Conservation (phyloP, 768 basidiomycete species). For the Lactarius sp. region DNA sequence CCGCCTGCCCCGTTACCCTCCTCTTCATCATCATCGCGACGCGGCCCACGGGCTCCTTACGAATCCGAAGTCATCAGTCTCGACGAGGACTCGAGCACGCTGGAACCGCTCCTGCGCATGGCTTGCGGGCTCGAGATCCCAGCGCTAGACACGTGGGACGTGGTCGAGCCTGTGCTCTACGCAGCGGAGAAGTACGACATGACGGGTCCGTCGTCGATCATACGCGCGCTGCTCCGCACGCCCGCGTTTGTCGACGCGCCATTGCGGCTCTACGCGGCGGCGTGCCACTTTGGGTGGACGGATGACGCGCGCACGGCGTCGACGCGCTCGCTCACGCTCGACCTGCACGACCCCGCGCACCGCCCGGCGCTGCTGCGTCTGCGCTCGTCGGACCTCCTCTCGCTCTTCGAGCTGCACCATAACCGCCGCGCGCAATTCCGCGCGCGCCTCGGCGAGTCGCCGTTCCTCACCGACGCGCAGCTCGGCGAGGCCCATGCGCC, state of each 20-base stretch:
- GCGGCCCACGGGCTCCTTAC: neutral
- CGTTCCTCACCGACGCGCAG: constrained; percentile 37
- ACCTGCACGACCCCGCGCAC: constrained; percentile 45
- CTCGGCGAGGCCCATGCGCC: constrained; percentile 45
- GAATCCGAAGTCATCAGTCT: constrained; percentile 43
- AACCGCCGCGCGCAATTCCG: constrained; percentile 47
- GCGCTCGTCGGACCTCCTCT: constrained; percentile 46
- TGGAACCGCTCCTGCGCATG: constrained; percentile 57
- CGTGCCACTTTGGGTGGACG: constrained; percentile 56
- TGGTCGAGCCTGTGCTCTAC: constrained; percentile 52
- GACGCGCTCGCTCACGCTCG: constrained; percentile 47
- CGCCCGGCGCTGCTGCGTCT: constrained; percentile 45
- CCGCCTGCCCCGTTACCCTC: neutral
- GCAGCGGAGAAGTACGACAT: constrained; percentile 70
- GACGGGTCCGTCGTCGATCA: constrained; percentile 55
- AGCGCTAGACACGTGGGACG: constrained; percentile 45
- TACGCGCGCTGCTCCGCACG: constrained; percentile 53
- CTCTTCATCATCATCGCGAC: neutral
- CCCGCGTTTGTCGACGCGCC: constrained; percentile 47
- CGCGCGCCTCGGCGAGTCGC: constrained; percentile 47
- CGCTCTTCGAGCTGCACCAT: constrained; percentile 52
- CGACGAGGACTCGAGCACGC: constrained; percentile 51
- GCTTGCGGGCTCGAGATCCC: constrained; percentile 54
- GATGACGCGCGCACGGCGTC: constrained; percentile 53
- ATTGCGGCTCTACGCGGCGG: constrained; percentile 49